Base-by-base conservation (phyloP, 2,329 filamentous ascomycete genomes). In the Ophiostoma ips region DNA sequence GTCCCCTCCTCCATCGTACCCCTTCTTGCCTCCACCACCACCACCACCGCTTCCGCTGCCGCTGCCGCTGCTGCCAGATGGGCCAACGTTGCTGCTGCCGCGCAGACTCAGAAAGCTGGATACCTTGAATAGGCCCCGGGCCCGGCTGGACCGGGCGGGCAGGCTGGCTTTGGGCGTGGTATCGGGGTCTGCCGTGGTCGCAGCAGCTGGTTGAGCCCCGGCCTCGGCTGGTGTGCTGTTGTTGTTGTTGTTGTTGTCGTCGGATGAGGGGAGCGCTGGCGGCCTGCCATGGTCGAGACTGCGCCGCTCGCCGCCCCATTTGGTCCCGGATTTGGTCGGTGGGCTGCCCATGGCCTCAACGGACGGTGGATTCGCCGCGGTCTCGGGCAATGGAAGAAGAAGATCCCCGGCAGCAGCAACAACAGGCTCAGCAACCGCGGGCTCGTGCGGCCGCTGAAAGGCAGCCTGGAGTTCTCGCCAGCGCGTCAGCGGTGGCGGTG, bases 71-170 rank as follows among this genome's bases (percentile, higher is more conserved):
- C 33, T 35, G 12, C 13, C 43, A 2, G 15, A 19, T 15, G 37
- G 28, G 31, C 37, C 30, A 18, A 21, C 21, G 19, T 36, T 48
- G 34, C 35, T 48, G 34, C 35, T 53, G 40, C 50, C 56, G 15
- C 48, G 49, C 10, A 58, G 47, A 30, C 45, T 58, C n/a, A 56
- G 40, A n/a, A 58, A 55, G 48, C 57, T 61, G 8, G 61, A 53
- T 30, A 54, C 51, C 13, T 48, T 52, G 36, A 49, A 44, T 2
- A 52, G 40, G 10, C 46, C 36, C 7, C 52, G 52, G 7, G 52
- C 13, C 13, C 46, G 35, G 6, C 11, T n/a, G 18, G 38, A 11
- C 9, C 50, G 46, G 6, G 40, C 16, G 21, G 40, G 24, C 10
- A 16, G 8, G 30, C 40, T 43, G 15, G 24, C 40, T 9, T 30